Conservation (phyloP, 805 yeast genomes). For the fission yeast (Schizosaccharomyces pombe) region DNA sequence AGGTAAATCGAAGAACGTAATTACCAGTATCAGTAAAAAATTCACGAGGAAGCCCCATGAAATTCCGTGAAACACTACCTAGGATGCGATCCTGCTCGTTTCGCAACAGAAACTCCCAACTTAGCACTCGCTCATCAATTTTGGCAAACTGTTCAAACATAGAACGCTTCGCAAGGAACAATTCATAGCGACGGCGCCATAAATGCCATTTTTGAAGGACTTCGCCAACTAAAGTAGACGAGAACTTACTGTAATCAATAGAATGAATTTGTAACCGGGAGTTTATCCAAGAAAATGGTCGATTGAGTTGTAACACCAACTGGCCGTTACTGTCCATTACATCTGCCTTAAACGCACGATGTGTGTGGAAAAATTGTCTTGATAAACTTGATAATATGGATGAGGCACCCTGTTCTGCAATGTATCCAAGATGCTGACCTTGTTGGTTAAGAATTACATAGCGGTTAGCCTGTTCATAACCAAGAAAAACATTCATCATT, state of each 20-base stretch:
- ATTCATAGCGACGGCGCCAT: slow-evolving; percentile 73
- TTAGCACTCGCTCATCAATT: slow-evolving; percentile 65
- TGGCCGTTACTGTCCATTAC: slow-evolving; percentile 17
- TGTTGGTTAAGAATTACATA: slow-evolving; percentile 20
- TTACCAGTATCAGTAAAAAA: slow-evolving; percentile 87
- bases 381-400: slow-evolving; percentile 42
- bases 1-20: slow-evolving; percentile 66
- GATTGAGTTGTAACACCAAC: slow-evolving; percentile 24
- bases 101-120: slow-evolving; percentile 63
- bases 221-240: slow-evolving; percentile 45
- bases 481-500: slow-evolving; percentile 62
- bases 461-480: slow-evolving; percentile 75
- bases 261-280: slow-evolving; percentile 66
- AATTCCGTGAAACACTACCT: slow-evolving; percentile 70
- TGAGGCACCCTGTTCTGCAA: slow-evolving; percentile 30
- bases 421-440: slow-evolving; percentile 56
- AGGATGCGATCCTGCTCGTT: slow-evolving; percentile 35
- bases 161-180: slow-evolving; percentile 29
- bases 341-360: slow-evolving; percentile 39
- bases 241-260: slow-evolving; percentile 19
- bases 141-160: slow-evolving; percentile 42
- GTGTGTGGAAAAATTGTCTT: slow-evolving; percentile 50
- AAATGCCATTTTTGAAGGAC: slow-evolving; percentile 82
- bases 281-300: slow-evolving; percentile 75
- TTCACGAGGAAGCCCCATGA: slow-evolving; percentile 89